Evolutionary conservation across 2,329 filamentous ascomycete species (phyloP).

Genomic region (Aspergillus oerlinghausenensis): DNA sequence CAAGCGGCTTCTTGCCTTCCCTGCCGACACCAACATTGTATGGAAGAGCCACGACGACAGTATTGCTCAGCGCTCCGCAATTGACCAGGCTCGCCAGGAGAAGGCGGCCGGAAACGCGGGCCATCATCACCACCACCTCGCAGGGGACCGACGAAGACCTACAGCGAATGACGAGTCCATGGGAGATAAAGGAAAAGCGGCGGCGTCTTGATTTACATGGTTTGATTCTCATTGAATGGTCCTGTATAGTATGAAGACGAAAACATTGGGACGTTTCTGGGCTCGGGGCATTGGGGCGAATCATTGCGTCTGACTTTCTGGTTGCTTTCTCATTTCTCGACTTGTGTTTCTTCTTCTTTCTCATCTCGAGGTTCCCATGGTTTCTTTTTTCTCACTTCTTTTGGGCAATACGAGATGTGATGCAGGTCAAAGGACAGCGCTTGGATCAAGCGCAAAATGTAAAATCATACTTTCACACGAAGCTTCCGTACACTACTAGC

Average conservation of each 20-base stretch:
- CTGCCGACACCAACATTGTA: constrained; percentile 81
- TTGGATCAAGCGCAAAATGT: not conserved
- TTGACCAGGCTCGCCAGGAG: constrained; percentile 87
- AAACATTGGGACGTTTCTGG: constrained; percentile 36
- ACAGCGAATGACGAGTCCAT: constrained; percentile 41
- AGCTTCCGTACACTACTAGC: not conserved
- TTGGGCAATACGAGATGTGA: not conserved
- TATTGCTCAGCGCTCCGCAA: constrained; percentile 83
- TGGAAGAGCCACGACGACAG: constrained; percentile 97
- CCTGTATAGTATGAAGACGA: constrained; percentile 37
- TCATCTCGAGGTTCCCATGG: not conserved
- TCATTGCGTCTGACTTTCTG: constrained; percentile 28
- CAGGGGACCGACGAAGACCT: constrained; percentile 39
- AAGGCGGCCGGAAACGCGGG: constrained; percentile 51
- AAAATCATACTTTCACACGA: not conserved
- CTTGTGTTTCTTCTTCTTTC: constrained; percentile 10
- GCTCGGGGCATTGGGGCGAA: constrained; percentile 38
- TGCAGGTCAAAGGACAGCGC: not conserved
- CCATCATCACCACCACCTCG: constrained; percentile 30
- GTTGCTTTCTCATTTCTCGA: constrained; percentile 6
- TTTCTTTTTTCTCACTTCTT: not conserved
- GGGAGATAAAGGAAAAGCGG: constrained; percentile 39
- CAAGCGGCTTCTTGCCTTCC: constrained; percentile 82
- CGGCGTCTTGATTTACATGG: constrained; percentile 28
- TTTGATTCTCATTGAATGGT: constrained; percentile 24